Conservation (phyloP, 2,329 filamentous ascomycete species). For the Curvularia lunata region DNA sequence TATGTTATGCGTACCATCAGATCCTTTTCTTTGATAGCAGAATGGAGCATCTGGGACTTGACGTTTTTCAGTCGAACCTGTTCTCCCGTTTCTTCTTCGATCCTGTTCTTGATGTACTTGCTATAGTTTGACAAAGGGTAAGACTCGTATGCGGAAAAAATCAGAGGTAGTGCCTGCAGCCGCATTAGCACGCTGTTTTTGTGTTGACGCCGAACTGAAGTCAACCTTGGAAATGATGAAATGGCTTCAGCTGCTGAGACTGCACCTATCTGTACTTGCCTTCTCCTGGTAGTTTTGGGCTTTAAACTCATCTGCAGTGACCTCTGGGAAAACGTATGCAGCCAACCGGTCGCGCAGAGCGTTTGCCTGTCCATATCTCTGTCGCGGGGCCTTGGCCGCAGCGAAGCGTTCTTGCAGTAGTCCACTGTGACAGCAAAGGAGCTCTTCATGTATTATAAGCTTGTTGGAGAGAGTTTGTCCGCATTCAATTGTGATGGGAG, state of each 20-base stretch:
- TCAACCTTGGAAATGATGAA: not conserved
- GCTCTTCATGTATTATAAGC: not conserved
- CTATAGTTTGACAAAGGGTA: not conserved
- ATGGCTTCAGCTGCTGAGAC: not conserved
- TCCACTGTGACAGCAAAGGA: not conserved
- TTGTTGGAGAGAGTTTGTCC: not conserved
- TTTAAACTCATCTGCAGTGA: not conserved
- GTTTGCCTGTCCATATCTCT: not conserved
- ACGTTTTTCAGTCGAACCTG: not conserved
- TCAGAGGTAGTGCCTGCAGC: not conserved
- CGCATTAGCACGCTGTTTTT: not conserved
- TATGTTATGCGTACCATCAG: not conserved
- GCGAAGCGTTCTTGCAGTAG: not conserved
- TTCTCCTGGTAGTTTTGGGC: not conserved
- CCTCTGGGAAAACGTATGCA: not conserved
- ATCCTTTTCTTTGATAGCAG: not conserved
- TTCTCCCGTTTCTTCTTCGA: not conserved
- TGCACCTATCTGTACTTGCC: not conserved
- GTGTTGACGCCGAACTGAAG: not conserved
- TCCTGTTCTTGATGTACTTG: not conserved
- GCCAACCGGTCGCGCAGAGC: not conserved
- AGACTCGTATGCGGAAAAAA: not conserved
- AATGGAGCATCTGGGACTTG: not conserved
- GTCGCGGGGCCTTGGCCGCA: not conserved
- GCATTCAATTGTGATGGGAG: not conserved